Evolutionary conservation across 2,329 filamentous ascomycete genomes (phyloP).

Genomic region (Pseudogymnoascus sp.): DNA sequence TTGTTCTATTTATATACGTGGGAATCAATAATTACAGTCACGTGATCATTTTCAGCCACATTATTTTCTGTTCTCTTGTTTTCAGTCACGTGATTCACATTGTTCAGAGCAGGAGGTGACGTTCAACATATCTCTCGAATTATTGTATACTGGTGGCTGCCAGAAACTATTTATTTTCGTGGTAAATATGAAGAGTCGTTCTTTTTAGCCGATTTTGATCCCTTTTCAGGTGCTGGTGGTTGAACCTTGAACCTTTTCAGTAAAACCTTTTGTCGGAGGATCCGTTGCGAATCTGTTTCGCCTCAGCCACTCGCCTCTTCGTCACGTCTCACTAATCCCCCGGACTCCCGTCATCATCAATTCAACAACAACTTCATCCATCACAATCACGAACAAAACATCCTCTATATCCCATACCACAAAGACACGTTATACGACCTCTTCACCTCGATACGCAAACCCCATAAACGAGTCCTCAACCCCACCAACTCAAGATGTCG

Average conservation of each 20-base stretch:
- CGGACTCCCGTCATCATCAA: neutral
- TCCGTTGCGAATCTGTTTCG: slow-evolving; percentile 1
- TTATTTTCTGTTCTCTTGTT: neutral
- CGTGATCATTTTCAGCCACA: neutral
- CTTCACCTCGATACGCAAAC: neutral
- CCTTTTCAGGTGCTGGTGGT: neutral
- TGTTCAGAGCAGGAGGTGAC: neutral
- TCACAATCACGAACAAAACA: slow-evolving; percentile 21
- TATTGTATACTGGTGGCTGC: neutral
- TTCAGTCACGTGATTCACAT: neutral
- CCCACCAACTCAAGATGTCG: neutral
- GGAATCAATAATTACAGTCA: neutral
- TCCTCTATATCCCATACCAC: neutral
- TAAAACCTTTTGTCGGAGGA: neutral
- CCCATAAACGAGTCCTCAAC: neutral
- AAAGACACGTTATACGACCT: neutral
- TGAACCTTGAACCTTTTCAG: neutral
- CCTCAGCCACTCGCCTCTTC: slow-evolving; percentile 10
- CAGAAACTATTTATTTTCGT: neutral
- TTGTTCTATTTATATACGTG: neutral
- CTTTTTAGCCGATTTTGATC: neutral
- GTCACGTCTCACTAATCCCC: neutral
- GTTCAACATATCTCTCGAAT: neutral
- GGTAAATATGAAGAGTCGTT: neutral
- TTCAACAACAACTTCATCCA: neutral